phyloP scores from a whole-genome alignment of 176 grass and related monocot genomes.

The Zea luxurians region DNA sequence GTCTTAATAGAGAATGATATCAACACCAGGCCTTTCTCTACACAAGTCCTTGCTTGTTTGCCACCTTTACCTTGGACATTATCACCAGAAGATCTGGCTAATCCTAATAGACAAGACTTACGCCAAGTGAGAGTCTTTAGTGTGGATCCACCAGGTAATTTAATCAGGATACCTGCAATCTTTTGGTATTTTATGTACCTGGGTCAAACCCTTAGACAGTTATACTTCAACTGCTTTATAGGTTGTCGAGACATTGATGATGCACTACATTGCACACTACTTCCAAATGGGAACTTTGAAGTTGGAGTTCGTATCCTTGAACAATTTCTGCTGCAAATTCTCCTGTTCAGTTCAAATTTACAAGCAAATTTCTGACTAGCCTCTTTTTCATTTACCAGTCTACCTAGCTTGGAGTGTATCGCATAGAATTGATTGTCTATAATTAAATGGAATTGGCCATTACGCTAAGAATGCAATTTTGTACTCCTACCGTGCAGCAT shows the following conservation, averaged over 20 bases:
- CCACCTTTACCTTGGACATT: constrained; percentile 91
- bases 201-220: constrained; percentile 9
- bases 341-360: constrained; percentile 11
- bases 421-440: neutral
- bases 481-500: neutral
- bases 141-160: constrained; percentile 92
- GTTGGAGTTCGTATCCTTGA: constrained; percentile 98
- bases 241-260: constrained; percentile 99
- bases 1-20: constrained; percentile 99
- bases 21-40: constrained; percentile 93
- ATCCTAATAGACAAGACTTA: constrained; percentile 82
- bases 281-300: constrained; percentile 98
- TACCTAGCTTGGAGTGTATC: constrained; percentile 7
- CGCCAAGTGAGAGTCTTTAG: constrained; percentile 84
- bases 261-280: constrained; percentile 87
- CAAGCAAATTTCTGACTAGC: constrained; percentile 7
- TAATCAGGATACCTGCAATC: constrained; percentile 33
- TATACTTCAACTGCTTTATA: constrained; percentile 42
- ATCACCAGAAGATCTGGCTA: constrained; percentile 82
- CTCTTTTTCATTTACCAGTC: neutral
- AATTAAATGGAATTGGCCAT: neutral
- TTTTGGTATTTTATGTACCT: constrained; percentile 30
- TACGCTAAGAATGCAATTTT: neutral
- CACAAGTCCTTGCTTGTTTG: constrained; percentile 96
- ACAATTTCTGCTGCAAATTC: constrained; percentile 18